Evolutionary conservation across 2,329 filamentous ascomycete genomes (phyloP).

Genomic region (Apiospora marii): DNA sequence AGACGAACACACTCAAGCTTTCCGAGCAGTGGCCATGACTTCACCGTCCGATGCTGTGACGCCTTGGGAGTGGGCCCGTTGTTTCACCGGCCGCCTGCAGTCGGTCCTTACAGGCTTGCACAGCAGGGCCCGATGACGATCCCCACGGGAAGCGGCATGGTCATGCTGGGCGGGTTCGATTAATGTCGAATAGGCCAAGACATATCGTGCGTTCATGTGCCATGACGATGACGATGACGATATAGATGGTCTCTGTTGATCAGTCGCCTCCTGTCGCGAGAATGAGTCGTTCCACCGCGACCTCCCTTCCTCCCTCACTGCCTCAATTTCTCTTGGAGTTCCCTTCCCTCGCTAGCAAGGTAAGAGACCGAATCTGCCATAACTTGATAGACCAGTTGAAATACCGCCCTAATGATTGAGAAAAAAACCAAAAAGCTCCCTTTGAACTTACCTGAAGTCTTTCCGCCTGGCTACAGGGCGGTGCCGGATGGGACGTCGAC

Average conservation of each 20-base stretch:
- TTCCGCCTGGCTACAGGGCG: background rate
- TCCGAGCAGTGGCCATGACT: background rate
- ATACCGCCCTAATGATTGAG: background rate
- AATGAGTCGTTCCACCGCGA: background rate
- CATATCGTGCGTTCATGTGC: background rate
- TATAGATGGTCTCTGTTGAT: background rate
- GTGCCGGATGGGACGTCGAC: background rate
- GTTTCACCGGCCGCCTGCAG: constrained; percentile 8
- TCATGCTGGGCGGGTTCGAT: background rate
- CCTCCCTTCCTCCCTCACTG: background rate
- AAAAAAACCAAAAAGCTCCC: background rate
- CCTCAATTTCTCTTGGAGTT: too few species aligned
- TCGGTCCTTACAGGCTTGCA: background rate
- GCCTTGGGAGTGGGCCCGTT: constrained; percentile 1
- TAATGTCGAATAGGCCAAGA: background rate
- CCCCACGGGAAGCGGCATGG: background rate
- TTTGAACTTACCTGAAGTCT: background rate
- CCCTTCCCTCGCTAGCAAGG: background rate
- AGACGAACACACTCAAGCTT: background rate
- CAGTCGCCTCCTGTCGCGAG: background rate
- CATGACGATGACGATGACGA: constrained; percentile 1
- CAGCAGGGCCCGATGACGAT: constrained; percentile 6
- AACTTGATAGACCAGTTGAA: background rate
- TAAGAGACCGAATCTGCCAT: background rate
- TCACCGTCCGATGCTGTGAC: constrained; percentile 19